phyloP scores from a whole-genome alignment of 2,329 filamentous ascomycete genomes.

The Colletotrichum sublineola region DNA sequence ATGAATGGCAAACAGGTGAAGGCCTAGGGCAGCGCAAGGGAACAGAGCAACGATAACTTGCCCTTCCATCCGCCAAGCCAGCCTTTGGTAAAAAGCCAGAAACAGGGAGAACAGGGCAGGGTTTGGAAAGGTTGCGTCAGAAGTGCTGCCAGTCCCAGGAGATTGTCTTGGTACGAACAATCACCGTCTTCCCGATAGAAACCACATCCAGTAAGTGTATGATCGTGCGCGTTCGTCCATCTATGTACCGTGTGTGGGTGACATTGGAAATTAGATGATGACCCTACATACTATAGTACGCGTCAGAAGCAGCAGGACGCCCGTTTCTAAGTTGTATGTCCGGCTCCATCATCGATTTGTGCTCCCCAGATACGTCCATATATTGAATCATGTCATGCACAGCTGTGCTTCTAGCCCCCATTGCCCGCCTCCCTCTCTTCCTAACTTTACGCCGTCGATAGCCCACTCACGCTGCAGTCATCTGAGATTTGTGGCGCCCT shows the following conservation, averaged over 20 bases:
- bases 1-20: constrained; percentile 7
- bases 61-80: background rate
- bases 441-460: constrained; percentile 5
- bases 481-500: constrained; percentile 37
- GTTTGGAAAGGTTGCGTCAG: constrained; percentile 10
- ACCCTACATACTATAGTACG: background rate
- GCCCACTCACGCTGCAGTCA: constrained; percentile 23
- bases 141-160: background rate
- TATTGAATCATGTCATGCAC: constrained; percentile 28
- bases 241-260: constrained; percentile 26
- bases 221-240: constrained; percentile 25
- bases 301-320: background rate
- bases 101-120: background rate
- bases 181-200: background rate
- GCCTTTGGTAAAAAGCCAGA: background rate
- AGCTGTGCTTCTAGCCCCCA: background rate
- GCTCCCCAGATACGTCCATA: constrained; percentile 28
- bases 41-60: constrained; percentile 1
- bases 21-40: background rate
- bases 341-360: constrained; percentile 36
- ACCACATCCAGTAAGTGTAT: constrained; percentile 18
- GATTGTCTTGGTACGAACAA: constrained; percentile 4
- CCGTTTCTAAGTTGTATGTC: constrained; percentile 22
- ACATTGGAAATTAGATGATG: background rate
- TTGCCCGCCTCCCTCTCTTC: background rate